Conservation (phyloP, 768 basidiomycete genomes). For the Pleurotus eryngii region DNA sequence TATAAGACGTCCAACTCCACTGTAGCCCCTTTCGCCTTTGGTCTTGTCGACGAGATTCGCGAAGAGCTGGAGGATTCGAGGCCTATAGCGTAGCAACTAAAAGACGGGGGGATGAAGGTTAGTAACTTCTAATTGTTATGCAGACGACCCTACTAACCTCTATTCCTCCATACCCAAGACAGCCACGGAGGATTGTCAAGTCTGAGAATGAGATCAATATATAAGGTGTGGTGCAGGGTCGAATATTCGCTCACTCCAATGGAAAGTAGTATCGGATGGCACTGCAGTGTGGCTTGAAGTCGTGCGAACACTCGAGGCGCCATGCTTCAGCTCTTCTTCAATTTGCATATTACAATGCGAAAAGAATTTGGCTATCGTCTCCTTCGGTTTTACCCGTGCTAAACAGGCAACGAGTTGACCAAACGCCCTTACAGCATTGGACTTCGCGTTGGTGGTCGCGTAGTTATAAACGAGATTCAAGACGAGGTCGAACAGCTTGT, state of each 20-base stretch:
- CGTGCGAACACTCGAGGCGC: conserved; percentile 83
- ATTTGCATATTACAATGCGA: conserved; percentile 76
- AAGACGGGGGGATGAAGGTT: no score
- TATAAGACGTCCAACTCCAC: conserved; percentile 73
- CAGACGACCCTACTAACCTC: conserved; percentile 39
- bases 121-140: background rate
- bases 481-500: conserved; percentile 78
- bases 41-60: conserved; percentile 70
- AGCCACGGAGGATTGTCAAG: conserved; percentile 76
- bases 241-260: conserved; percentile 70
- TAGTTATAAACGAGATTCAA: conserved; percentile 84
- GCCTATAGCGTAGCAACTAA: conserved; percentile 69
- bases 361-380: conserved; percentile 77
- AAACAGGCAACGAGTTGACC: conserved; percentile 85
- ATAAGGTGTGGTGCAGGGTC: conserved; percentile 29
- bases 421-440: conserved; percentile 88
- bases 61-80: conserved; percentile 60
- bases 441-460: conserved; percentile 83
- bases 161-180: conserved; percentile 70
- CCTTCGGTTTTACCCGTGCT: conserved; percentile 71
- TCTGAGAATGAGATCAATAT: conserved; percentile 26
- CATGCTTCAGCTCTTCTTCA: conserved; percentile 81
- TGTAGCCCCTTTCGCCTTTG: conserved; percentile 87
- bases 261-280: conserved; percentile 84
- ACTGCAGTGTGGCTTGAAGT: conserved; percentile 72